phyloP scores from a whole-genome alignment of 176 grass and related monocot genomes.

The Rhynchospora tenuis region DNA sequence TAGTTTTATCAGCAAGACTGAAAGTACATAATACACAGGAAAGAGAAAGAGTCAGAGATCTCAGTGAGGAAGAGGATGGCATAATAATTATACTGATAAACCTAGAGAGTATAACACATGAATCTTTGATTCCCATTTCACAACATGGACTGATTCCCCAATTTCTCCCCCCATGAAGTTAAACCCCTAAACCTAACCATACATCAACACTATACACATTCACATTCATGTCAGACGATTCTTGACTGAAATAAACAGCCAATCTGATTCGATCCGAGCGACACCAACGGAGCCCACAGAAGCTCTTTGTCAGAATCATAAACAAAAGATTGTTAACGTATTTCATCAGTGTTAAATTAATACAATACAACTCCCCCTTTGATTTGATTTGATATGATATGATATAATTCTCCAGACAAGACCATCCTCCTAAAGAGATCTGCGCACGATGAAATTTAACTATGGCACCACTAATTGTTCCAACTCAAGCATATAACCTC shows the following conservation, averaged over 20 bases:
- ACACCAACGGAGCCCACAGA: not conserved
- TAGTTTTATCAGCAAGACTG: constrained; percentile 12
- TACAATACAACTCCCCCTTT: constrained; percentile 5
- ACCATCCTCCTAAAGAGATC: constrained; percentile 4
- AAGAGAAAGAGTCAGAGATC: constrained; percentile 7
- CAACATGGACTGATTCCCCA: constrained; percentile 18
- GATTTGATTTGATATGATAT: constrained; percentile 2
- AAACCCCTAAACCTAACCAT: constrained; percentile 14
- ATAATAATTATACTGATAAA: constrained; percentile 28
- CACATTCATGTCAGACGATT: constrained; percentile 20
- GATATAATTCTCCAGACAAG: not conserved
- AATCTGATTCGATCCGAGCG: not conserved
- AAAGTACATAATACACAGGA: constrained; percentile 31
- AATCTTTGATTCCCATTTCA: constrained; percentile 32
- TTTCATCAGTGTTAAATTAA: not conserved
- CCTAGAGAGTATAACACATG: constrained; percentile 27
- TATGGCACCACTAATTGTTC: constrained; percentile 24
- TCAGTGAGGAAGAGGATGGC: constrained; percentile 14
- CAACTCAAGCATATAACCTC: constrained; percentile 46
- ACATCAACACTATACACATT: constrained; percentile 31
- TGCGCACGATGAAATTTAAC: constrained; percentile 6
- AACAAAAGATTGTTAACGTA: not conserved
- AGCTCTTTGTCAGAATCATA: constrained; percentile 11
- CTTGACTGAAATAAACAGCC: constrained; percentile 8
- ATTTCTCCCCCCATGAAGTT: constrained; percentile 20